phyloP scores from a whole-genome alignment of 2,329 filamentous ascomycete species.

The Alternaria tenuissima region DNA sequence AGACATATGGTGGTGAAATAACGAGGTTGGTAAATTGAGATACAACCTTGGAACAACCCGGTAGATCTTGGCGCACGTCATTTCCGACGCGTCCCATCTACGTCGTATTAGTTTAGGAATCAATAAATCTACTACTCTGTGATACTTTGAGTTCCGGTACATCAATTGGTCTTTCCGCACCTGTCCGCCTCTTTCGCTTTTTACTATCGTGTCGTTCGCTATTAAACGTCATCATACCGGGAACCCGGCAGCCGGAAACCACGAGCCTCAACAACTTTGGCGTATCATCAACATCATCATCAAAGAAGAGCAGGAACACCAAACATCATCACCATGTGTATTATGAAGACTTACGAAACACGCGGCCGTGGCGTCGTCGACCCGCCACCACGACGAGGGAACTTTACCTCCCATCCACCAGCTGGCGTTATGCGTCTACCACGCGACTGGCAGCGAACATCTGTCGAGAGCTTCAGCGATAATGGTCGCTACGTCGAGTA shows the following conservation, averaged over 20 bases:
- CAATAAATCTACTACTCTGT: neutral
- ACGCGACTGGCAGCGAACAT: constrained; percentile 39
- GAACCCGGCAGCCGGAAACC: constrained; percentile 1
- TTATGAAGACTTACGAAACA: constrained; percentile 43
- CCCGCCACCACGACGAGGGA: constrained; percentile 42
- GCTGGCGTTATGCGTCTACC: constrained; percentile 46
- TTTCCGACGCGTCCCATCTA: neutral
- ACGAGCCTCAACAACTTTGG: neutral
- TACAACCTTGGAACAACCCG: constrained; percentile 20
- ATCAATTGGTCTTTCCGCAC: neutral
- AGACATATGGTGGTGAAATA: neutral
- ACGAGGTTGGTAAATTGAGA: constrained; percentile 9
- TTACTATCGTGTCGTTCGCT: neutral
- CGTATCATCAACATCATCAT: neutral
- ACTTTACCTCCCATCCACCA: constrained; percentile 44
- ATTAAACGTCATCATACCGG: constrained; percentile 8
- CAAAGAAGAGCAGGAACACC: neutral
- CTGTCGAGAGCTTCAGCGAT: constrained; percentile 26
- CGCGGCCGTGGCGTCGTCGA: constrained; percentile 38
- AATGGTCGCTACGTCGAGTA: constrained; percentile 33
- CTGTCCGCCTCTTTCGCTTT: neutral
- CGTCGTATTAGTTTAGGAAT: neutral
- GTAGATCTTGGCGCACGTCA: constrained; percentile 22
- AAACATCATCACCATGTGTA: constrained; percentile 37
- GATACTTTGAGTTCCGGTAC: neutral